Conservation (phyloP, 805 yeast species). For the Myxozyma melibiosi region DNA sequence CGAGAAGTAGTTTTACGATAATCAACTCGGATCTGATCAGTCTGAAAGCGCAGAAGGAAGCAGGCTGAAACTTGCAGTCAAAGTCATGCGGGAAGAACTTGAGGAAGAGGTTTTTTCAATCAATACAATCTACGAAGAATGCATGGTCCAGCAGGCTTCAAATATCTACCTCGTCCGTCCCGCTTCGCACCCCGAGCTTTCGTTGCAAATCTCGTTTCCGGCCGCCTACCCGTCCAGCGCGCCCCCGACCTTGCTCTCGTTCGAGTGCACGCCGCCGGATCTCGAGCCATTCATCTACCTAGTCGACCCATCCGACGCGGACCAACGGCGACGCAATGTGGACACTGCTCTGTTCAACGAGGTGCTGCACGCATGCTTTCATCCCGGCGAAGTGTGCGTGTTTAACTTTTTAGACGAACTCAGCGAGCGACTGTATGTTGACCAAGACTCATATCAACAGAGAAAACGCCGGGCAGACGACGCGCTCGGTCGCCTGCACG, state of each 20-base stretch:
- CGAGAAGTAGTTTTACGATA: too few species aligned
- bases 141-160: conserved; percentile 43
- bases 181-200: conserved; percentile 46
- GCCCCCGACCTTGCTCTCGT: conserved; percentile 64
- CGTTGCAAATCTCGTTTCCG: conserved; percentile 73
- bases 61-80: too few species aligned
- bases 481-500: background rate
- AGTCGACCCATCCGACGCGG: background rate
- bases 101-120: conserved; percentile 78
- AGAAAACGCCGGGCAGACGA: conserved; percentile 30
- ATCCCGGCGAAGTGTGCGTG: conserved; percentile 68
- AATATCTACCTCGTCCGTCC: conserved; percentile 50
- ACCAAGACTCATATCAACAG: conserved; percentile 36
- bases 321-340: background rate
- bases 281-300: background rate
- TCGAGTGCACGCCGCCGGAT: conserved; percentile 39
- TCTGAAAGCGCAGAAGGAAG: too few species aligned
- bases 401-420: conserved; percentile 70
- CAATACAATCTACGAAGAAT: conserved; percentile 82
- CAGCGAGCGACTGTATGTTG: conserved; percentile 44
- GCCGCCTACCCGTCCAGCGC: conserved; percentile 62
- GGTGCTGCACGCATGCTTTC: conserved; percentile 56
- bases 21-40: too few species aligned
- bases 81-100: conserved; percentile 49
- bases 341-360: conserved; percentile 37